phyloP scores from a whole-genome alignment of 768 basidiomycete species.

The Punctularia strigosozonata region DNA sequence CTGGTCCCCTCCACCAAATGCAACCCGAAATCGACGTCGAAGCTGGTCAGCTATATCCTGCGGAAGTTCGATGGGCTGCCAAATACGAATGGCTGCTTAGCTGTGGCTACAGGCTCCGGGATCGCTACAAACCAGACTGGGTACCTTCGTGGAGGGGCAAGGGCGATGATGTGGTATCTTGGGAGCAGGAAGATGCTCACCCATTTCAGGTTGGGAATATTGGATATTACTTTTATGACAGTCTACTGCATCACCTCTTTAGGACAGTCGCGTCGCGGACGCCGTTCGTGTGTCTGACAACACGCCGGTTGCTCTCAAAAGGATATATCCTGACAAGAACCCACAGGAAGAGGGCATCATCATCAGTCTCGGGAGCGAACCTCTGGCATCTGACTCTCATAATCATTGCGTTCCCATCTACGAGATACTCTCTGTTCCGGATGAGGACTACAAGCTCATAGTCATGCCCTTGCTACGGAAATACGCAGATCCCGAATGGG shows the following conservation, averaged over 20 bases:
- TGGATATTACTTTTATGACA: not conserved
- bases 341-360: constrained; percentile 10
- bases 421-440: constrained; percentile 13
- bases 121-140: constrained; percentile 10
- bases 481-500: constrained; percentile 12
- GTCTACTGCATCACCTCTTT: not conserved
- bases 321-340: constrained; percentile 1
- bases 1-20: no score
- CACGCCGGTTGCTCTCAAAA: constrained; percentile 11
- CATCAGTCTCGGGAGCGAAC: constrained; percentile 9
- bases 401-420: constrained; percentile 21
- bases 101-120: constrained; percentile 10
- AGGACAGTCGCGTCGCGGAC: constrained; percentile 5
- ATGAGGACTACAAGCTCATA: constrained; percentile 8
- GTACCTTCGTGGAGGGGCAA: constrained; percentile 9
- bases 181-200: constrained; percentile 6
- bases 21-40: no score
- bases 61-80: no score
- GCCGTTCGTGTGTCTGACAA: constrained; percentile 13
- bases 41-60: no score
- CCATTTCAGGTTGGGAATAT: not conserved
- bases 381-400: constrained; percentile 9
- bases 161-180: not conserved
- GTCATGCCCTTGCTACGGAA: constrained; percentile 18
- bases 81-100: constrained; percentile 5